Base-by-base conservation (phyloP, 2,329 filamentous ascomycete species). In the Beauveria brongniartii region DNA sequence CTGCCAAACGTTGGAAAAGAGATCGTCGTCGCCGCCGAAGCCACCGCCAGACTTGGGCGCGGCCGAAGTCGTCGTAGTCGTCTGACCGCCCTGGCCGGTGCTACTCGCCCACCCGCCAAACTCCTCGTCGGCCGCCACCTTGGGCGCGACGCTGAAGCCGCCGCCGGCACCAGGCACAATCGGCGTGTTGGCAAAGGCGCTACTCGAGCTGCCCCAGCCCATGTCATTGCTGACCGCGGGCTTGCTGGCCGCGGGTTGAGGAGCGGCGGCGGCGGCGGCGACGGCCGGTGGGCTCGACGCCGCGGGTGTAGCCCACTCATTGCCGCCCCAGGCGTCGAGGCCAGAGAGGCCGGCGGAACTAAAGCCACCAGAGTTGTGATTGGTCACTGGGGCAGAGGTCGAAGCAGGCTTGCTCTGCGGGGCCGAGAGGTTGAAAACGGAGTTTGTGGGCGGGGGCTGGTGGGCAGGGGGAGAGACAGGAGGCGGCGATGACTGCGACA, bases 1-100 rank as follows among this genome's bases (percentile, higher is more conserved):
- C 77, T 92, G 84, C 93, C 93, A 97, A 55, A 97, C 93, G 74
- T 97, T 97, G 37, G 89, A 92, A 75, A 97, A 97, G 69, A 97
- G 73, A 76, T 97, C 93, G 66, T 97, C 93, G 59, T 84, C 86
- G 58, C 81, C 84, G 22, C 83, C 86, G 66, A 87, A 84, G 16
- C 83, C 83, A 26, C 83, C 83, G 24, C 80, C 76, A 40, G 86
- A 77, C 74, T 89, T 83, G 54, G 80, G 75, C 30, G 74, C 40
- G 70, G 26, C 73, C 73, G 54, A 72, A 73, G 48, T 71, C 71
- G 22, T 30, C 28, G 43, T 22, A 20, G 52, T 28, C 14, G 77
- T 69, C 37, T 74, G 44, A 16, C 55, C 47, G 16, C 71, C 1
- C 79, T 75, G 43, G 75, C 79, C 67, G 66, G 82, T 69, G 82